Conservation (phyloP, 805 yeast species). For the Candida manassasensis region DNA sequence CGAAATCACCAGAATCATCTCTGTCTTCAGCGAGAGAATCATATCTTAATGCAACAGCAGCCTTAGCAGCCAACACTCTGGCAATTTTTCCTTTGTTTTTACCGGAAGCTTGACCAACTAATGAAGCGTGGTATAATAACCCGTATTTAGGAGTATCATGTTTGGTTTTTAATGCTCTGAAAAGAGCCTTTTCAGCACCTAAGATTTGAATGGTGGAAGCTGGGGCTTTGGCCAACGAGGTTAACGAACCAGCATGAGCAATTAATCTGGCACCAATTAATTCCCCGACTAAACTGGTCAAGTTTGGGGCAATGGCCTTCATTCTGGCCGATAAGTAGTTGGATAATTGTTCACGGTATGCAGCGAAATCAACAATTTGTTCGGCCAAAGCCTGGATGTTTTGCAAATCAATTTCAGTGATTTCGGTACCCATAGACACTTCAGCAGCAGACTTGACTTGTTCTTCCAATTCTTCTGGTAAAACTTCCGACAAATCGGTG, state of each 20-base stretch:
- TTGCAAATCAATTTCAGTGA: conserved; percentile 81
- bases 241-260: conserved; percentile 94
- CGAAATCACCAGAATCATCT: conserved; percentile 92
- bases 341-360: conserved; percentile 93
- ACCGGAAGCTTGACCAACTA: conserved; percentile 97
- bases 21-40: conserved; percentile 97
- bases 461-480: conserved; percentile 45
- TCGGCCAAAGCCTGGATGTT: conserved; percentile 91
- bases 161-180: conserved; percentile 97
- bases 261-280: conserved; percentile 97
- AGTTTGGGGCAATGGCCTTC: conserved; percentile 98
- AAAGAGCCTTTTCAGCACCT: conserved; percentile 98
- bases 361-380: conserved; percentile 93
- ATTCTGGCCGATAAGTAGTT: conserved; percentile 88
- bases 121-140: conserved; percentile 90
- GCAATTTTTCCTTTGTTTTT: conserved; percentile 99
- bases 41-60: conserved; percentile 93
- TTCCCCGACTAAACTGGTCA: conserved; percentile 94
- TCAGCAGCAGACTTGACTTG: conserved; percentile 93
- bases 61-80: conserved; percentile 97
- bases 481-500: conserved; percentile 63
- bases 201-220: conserved; percentile 97
- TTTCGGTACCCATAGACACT: conserved; percentile 99
- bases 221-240: conserved; percentile 95
- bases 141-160: conserved; percentile 99